A percentile compares a stretch with the other conserved stretches of the same genome.
Evolutionary conservation across 1,284 basidiomycete genomes (phyloP).

Genomic region (Puccinia polysora): DNA sequence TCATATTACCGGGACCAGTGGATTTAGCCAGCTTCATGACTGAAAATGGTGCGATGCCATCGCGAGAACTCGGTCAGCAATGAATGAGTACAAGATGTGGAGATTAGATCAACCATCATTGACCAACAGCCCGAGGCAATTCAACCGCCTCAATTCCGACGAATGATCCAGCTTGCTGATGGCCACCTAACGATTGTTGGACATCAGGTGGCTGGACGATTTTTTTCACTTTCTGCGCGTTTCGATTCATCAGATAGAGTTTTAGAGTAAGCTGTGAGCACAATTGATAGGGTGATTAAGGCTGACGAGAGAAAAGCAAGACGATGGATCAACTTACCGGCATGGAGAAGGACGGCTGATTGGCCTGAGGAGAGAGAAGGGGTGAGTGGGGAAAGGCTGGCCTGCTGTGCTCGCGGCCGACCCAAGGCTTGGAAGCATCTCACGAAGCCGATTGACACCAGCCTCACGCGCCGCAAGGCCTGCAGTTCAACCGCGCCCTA

Average conservation of each 20-base stretch:
- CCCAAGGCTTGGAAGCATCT: too few relatives aligned
- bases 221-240: constrained; percentile 35
- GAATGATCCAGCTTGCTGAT: constrained; percentile 31
- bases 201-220: constrained; percentile 35
- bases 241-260: too few relatives aligned
- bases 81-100: not conserved
- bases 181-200: constrained; percentile 33
- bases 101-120: not conserved
- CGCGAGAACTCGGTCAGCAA: not conserved
- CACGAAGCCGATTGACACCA: too few relatives aligned
- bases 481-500: too few relatives aligned
- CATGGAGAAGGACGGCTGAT: too few relatives aligned
- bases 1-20: constrained; percentile 25
- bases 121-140: constrained; percentile 33
- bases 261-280: not conserved
- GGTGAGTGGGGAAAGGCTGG: too few relatives aligned
- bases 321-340: too few relatives aligned
- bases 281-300: not conserved
- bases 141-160: constrained; percentile 32
- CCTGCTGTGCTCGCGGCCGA: too few relatives aligned
- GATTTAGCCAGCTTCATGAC: constrained; percentile 43
- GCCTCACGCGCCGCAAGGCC: too few relatives aligned
- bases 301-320: too few relatives aligned
- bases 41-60: not conserved
- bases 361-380: too few relatives aligned